Percentiles rank a stretch among this genome's conserved stretches.
phyloP scores from a whole-genome alignment of 2,329 filamentous ascomycete genomes.

The Aspergillus awamori region DNA sequence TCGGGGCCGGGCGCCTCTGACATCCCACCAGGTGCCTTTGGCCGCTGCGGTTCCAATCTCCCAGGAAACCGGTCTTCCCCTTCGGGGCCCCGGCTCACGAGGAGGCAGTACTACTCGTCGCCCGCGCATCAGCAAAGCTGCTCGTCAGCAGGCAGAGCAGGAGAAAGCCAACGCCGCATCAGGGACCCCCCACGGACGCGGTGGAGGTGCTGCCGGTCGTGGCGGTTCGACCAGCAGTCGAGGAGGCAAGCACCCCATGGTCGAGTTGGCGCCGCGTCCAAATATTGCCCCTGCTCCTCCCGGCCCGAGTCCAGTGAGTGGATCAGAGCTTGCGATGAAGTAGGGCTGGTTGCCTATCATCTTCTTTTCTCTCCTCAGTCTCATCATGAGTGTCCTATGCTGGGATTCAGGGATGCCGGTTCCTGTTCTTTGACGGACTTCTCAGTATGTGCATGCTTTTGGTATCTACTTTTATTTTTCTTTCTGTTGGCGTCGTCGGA shows the following conservation, averaged over 20 bases:
- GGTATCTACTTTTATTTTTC: not conserved
- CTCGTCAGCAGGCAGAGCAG: constrained; percentile 76
- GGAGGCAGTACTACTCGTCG: constrained; percentile 76
- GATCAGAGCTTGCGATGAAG: constrained; percentile 34
- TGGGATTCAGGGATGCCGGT: not conserved
- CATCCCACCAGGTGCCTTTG: constrained; percentile 71
- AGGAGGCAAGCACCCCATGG: constrained; percentile 34
- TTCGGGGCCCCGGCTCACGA: constrained; percentile 70
- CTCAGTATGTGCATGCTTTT: not conserved
- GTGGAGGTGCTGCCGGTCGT: constrained; percentile 31
- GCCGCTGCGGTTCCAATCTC: constrained; percentile 84
- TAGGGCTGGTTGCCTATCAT: constrained; percentile 16
- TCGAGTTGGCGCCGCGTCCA: constrained; percentile 34
- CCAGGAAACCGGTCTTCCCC: constrained; percentile 80
- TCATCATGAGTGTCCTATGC: not conserved
- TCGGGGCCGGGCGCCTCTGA: constrained; percentile 59
- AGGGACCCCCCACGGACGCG: constrained; percentile 32
- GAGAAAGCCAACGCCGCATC: constrained; percentile 70
- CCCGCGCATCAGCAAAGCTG: constrained; percentile 82
- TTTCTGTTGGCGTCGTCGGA: constrained; percentile 5
- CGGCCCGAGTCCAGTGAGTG: constrained; percentile 27
- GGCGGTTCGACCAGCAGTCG: constrained; percentile 31
- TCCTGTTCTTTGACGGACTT: not conserved
- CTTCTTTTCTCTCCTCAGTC: constrained; percentile 10
- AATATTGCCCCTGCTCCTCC: constrained; percentile 27